A percentile compares a stretch with the other conserved stretches of the same genome.
These are phyloP conservation scores for Melanomma pulvis-pyrius DNA, from an alignment of 495 filamentous ascomycete genomes.

Conservation along the genomic window DNA sequence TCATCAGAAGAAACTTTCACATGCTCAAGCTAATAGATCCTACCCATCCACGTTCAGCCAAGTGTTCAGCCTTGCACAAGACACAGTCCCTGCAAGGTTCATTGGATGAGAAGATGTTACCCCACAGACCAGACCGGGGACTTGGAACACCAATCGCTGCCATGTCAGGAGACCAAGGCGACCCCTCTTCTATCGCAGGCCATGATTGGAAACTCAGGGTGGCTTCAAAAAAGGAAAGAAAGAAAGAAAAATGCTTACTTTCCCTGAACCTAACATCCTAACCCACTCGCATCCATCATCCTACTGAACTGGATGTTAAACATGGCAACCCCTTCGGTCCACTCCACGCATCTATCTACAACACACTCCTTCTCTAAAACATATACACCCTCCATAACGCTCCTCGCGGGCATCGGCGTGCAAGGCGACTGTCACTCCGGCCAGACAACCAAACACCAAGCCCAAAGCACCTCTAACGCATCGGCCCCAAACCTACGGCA, in stretches of 20 bases:
- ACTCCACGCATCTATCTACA: not conserved
- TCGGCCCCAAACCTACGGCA: slow-evolving; percentile 13
- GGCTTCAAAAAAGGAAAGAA: not conserved
- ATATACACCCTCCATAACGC: slow-evolving; percentile 10
- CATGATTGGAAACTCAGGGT: not conserved
- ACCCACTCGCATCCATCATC: not conserved
- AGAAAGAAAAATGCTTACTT: not conserved
- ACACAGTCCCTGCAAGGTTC: not conserved
- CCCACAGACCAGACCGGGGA: not conserved
- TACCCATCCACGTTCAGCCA: not conserved
- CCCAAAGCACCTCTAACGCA: not conserved
- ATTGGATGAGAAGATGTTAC: not conserved
- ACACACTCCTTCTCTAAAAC: slow-evolving; percentile 5
- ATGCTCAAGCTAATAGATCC: not conserved
- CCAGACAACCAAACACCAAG: not conserved
- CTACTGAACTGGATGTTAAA: not conserved
- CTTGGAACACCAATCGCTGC: not conserved
- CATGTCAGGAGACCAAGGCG: not conserved
- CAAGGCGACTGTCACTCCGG: slow-evolving; percentile 10
- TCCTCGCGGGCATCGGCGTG: slow-evolving; percentile 11
- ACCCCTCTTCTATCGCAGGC: not conserved
- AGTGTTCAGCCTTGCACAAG: not conserved
- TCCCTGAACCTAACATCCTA: too few relatives aligned
- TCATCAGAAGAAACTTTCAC: not conserved
- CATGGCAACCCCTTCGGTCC: not conserved